These are phyloP conservation scores for Solanum sitiens DNA, from an alignment of 257 asterid species.

Conservation along the genomic window DNA sequence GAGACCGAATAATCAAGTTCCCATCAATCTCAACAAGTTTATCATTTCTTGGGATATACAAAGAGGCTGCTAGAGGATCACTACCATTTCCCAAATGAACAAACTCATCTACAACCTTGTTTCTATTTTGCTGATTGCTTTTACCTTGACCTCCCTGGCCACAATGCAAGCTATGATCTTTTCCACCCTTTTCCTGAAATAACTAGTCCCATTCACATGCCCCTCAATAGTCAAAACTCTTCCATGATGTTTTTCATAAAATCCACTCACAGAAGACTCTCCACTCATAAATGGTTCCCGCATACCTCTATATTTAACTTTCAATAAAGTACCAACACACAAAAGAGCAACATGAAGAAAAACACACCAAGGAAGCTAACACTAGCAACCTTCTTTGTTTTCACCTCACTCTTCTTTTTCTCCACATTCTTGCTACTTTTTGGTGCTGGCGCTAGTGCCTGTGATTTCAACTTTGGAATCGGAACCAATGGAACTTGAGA, in stretches of 20 bases:
- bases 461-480: no score
- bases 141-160: not conserved
- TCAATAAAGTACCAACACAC: no score
- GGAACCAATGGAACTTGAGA: no score
- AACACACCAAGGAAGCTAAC: no score
- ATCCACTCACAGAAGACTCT: no score
- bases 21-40: slow-evolving; percentile 70
- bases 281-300: no score
- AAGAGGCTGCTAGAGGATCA: slow-evolving; percentile 53
- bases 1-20: slow-evolving; percentile 51
- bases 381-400: no score
- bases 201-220: slow-evolving; percentile 13
- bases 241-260: slow-evolving; percentile 32
- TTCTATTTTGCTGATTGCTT: not conserved
- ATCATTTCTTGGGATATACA: slow-evolving; percentile 61
- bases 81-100: slow-evolving; percentile 31
- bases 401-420: no score
- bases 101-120: slow-evolving; percentile 20
- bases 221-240: slow-evolving; percentile 64
- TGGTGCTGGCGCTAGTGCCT: no score
- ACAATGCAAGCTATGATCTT: slow-evolving; percentile 20
- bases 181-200: slow-evolving; percentile 25
- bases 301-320: no score
- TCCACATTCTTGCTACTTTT: no score
- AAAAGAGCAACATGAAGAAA: no score